Base-by-base conservation (phyloP, 1,284 basidiomycete genomes). In the Ceratobasidium sp. region DNA sequence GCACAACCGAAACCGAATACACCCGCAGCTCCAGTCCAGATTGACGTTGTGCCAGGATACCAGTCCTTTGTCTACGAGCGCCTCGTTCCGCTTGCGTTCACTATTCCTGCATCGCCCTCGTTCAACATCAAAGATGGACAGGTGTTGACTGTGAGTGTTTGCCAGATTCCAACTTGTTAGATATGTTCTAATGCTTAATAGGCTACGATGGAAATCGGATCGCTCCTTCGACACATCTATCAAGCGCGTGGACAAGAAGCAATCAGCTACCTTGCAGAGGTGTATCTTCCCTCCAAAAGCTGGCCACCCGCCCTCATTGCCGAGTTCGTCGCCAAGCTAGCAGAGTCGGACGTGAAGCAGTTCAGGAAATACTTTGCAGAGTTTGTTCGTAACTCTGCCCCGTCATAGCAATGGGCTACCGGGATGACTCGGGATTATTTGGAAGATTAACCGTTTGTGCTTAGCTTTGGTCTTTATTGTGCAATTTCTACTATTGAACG, bases 91-190 rank as follows among this genome's bases (percentile, higher is more conserved):
- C 85, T 91, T 0, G 91, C 92, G 44, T 98, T 99, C 81, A 87
- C 90, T 27, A 90, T 98, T 4, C 90, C 96, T 0, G 91, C 93
- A 14, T 86, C 89, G 27, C 89, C 92, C 0, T 87, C 90, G 53
- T 96, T 99, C 81, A 97, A 97, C 80, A 86, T 93, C 78, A 93
- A 93, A 79, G 95, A 97, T 80, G 95, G 94, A 5, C 94, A 96
- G 79, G 90, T 91, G 80, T 87, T 92, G 65, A 88, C 92, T 78
- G 96, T 96, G 80, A 81, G 93, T 81, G 78, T 79, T 62, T n/a
- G 45, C 19, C 62, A 6, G 14, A 27, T 1, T 41, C 11, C 36
- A 4, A 11, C 36, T 41, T 41, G 11, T 63, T 45, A 44, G 29
- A 3, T 19, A 27, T 19, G 41, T 2, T 53, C 36, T 45, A 45